phyloP scores from a whole-genome alignment of 495 filamentous ascomycete species.

The Rhizodiscina lignyota region DNA sequence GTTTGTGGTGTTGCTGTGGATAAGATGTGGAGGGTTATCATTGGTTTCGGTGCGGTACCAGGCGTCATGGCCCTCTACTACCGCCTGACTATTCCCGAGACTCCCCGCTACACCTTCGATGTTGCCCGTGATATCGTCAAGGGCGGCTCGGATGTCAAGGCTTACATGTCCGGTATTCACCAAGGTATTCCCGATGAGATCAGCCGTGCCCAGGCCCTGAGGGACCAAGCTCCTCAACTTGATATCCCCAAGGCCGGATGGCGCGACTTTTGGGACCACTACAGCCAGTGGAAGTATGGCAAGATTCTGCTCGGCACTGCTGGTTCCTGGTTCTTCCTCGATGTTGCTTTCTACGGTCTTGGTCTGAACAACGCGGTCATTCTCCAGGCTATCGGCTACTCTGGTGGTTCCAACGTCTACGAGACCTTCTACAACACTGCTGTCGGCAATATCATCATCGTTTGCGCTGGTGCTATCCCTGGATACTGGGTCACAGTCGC shows the following conservation, averaged over 20 bases:
- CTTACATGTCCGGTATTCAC: slow-evolving; percentile 17
- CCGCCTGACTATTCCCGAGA: slow-evolving; percentile 78
- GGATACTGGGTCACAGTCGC: slow-evolving; percentile 65
- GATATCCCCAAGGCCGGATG: slow-evolving; percentile 45
- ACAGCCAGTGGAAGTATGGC: slow-evolving; percentile 47
- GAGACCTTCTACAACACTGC: slow-evolving; percentile 50
- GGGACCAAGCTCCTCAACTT: slow-evolving; percentile 28
- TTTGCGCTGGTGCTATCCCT: slow-evolving; percentile 58
- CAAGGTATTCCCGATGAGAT: slow-evolving; percentile 50
- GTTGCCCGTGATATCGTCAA: slow-evolving; percentile 56
- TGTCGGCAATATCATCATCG: slow-evolving; percentile 57
- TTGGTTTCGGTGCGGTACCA: slow-evolving; percentile 68
- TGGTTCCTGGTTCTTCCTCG: slow-evolving; percentile 65
- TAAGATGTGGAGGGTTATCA: slow-evolving; percentile 71
- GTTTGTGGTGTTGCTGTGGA: slow-evolving; percentile 55
- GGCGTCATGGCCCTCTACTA: slow-evolving; percentile 64
- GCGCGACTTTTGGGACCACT: slow-evolving; percentile 47
- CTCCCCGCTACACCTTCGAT: slow-evolving; percentile 72
- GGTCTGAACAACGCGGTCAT: slow-evolving; percentile 60
- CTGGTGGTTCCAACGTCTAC: slow-evolving; percentile 38
- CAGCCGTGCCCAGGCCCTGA: slow-evolving; percentile 30
- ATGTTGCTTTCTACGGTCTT: slow-evolving; percentile 66
- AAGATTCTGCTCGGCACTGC: slow-evolving; percentile 61
- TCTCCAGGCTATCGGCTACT: slow-evolving; percentile 50
- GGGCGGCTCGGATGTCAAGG: slow-evolving; percentile 46